Evolutionary conservation across 2,329 filamentous ascomycete species (phyloP).

Genomic region (Akanthomyces uredinophilus): DNA sequence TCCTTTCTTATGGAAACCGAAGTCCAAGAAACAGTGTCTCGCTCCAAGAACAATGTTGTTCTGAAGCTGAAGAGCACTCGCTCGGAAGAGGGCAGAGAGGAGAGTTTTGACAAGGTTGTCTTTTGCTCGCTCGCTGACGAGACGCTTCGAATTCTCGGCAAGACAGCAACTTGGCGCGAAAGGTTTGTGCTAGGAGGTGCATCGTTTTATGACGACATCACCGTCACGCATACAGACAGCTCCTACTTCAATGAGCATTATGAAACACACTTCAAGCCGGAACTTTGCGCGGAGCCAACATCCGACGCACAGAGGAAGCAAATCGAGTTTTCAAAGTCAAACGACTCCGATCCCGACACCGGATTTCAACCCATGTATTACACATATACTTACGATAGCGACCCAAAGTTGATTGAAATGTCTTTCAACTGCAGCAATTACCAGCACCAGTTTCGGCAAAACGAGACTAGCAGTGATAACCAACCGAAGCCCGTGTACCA

Average conservation of each 20-base stretch:
- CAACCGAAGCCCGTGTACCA: constrained; percentile 62
- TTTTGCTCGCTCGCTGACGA: constrained; percentile 62
- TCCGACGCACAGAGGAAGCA: constrained; percentile 34
- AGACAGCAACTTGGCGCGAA: constrained; percentile 55
- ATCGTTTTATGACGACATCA: constrained; percentile 65
- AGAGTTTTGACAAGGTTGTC: constrained; percentile 61
- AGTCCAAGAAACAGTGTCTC: constrained; percentile 45
- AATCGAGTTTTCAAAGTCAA: constrained; percentile 37
- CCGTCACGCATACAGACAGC: constrained; percentile 61
- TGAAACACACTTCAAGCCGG: constrained; percentile 52
- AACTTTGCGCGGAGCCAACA: constrained; percentile 46
- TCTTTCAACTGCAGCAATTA: constrained; percentile 74
- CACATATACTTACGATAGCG: constrained; percentile 53
- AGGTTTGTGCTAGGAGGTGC: constrained; percentile 65
- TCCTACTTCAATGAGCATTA: constrained; percentile 65
- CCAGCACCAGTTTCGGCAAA: constrained; percentile 61
- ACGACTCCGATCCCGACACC: constrained; percentile 42
- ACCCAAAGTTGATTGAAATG: constrained; percentile 59
- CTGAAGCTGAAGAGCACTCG: constrained; percentile 46
- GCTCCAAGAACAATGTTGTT: constrained; percentile 46
- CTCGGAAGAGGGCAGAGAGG: constrained; percentile 46
- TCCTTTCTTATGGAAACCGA: constrained; percentile 52
- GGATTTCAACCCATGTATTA: constrained; percentile 62
- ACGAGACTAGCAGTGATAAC: constrained; percentile 18
- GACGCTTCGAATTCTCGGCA: constrained; percentile 54